Evolutionary conservation across 805 yeast genomes (phyloP).

Genomic region (Candida suzukii): DNA sequence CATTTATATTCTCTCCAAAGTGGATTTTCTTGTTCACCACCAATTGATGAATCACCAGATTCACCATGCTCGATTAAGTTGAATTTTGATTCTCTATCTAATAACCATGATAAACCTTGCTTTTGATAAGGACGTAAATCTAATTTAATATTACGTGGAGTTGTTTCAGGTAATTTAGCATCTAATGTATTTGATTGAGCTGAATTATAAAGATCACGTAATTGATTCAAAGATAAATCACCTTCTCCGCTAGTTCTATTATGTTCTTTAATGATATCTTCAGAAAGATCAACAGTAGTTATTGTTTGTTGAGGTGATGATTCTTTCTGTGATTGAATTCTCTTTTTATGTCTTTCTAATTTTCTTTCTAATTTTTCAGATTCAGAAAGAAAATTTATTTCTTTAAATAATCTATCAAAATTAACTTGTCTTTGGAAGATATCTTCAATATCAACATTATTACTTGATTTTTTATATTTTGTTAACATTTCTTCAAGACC

Average conservation of each 20-base stretch:
- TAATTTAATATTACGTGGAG: slow-evolving; percentile 48
- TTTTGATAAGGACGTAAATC: slow-evolving; percentile 70
- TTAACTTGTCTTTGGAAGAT: background rate
- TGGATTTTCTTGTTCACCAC: slow-evolving; percentile 53
- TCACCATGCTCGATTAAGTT: slow-evolving; percentile 29
- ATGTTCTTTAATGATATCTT: background rate
- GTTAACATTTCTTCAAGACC: background rate
- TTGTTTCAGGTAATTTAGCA: slow-evolving; percentile 57
- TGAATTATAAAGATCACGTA: slow-evolving; percentile 67
- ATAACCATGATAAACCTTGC: slow-evolving; percentile 85
- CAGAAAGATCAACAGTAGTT: background rate
- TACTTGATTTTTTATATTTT: background rate
- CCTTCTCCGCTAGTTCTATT: slow-evolving; percentile 8
- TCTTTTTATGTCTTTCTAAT: slow-evolving; percentile 3
- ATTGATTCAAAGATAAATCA: slow-evolving; percentile 55
- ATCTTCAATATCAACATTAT: background rate
- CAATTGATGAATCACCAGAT: slow-evolving; percentile 10
- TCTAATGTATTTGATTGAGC: slow-evolving; percentile 40
- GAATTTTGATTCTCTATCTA: slow-evolving; percentile 65
- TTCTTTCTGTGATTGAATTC: background rate
- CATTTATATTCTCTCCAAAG: slow-evolving; percentile 75
- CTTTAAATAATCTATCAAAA: background rate
- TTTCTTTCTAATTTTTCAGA: slow-evolving; percentile 1
- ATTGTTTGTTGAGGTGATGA: background rate
- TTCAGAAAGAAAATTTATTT: background rate